Conservation (phyloP, 495 filamentous ascomycete genomes). For the Penicillium goetzii region DNA sequence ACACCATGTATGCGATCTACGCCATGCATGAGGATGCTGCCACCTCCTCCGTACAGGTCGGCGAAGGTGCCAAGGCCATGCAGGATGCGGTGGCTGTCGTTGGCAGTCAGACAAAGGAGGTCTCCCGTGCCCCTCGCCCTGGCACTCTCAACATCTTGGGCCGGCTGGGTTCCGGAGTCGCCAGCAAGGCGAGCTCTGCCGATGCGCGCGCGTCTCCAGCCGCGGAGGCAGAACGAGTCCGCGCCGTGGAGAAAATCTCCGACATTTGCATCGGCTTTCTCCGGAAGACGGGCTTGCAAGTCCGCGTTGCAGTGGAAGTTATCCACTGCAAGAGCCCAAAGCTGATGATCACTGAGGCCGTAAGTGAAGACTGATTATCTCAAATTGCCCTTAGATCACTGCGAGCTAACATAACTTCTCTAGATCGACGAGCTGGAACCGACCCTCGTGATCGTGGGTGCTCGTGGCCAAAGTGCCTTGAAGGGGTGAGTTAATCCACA, state of each 20-base stretch:
- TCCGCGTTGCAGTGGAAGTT: constrained; percentile 89
- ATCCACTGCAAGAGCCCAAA: constrained; percentile 97
- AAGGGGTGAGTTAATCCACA: constrained; percentile 71
- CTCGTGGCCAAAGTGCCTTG: constrained; percentile 83
- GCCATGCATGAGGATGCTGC: constrained; percentile 81
- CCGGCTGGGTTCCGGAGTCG: constrained; percentile 42
- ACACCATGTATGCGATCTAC: constrained; percentile 90
- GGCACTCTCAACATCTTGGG: constrained; percentile 41
- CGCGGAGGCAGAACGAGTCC: constrained; percentile 75
- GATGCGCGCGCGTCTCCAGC: constrained; percentile 53
- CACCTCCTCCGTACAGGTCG: constrained; percentile 51
- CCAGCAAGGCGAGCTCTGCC: constrained; percentile 47
- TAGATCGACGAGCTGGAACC: constrained; percentile 89
- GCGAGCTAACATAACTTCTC: constrained; percentile 20
- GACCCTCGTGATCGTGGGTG: constrained; percentile 92
- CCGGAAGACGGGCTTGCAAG: constrained; percentile 87
- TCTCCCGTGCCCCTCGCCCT: constrained; percentile 32
- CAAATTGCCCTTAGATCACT: constrained; percentile 3
- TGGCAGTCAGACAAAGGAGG: constrained; percentile 55
- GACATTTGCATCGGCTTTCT: constrained; percentile 79
- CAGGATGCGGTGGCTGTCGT: constrained; percentile 68
- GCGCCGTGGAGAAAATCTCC: constrained; percentile 76
- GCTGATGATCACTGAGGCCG: constrained; percentile 80
- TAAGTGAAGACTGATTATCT: constrained; percentile 36
- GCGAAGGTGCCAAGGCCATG: constrained; percentile 65